Evolutionary conservation across 2,329 filamentous ascomycete species (phyloP).

Genomic region (Trichothecium roseum): DNA sequence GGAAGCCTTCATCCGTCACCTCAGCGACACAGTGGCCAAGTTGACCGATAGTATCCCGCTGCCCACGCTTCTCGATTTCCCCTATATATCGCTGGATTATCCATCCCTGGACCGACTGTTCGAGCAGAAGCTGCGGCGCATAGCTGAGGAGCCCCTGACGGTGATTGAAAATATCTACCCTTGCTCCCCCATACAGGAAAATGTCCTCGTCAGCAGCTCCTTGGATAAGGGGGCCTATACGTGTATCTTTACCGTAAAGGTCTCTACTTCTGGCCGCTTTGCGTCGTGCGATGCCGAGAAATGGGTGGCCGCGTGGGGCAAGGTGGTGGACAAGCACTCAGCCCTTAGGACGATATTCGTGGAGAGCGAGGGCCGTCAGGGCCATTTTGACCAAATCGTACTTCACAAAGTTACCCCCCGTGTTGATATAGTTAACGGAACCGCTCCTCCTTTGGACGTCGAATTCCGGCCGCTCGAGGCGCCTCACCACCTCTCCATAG

Average conservation of each 20-base stretch:
- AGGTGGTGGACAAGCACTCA: slow-evolving; percentile 2
- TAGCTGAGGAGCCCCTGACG: slow-evolving; percentile 3
- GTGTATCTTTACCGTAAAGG: background rate
- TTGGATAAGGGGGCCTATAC: slow-evolving; percentile 3
- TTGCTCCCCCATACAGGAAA: slow-evolving; percentile 2
- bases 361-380: background rate
- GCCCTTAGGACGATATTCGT: slow-evolving; percentile 1
- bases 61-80: slow-evolving; percentile 1
- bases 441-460: background rate
- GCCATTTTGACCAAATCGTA: slow-evolving; percentile 1
- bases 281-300: background rate
- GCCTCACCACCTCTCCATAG: background rate
- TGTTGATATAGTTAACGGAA: background rate
- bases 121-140: slow-evolving; percentile 3
- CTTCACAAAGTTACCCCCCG: background rate
- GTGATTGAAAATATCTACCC: slow-evolving; percentile 2
- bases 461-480: slow-evolving; percentile 2
- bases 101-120: slow-evolving; percentile 4
- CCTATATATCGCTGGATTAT: slow-evolving; percentile 2
- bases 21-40: background rate
- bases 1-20: background rate
- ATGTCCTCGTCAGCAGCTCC: slow-evolving; percentile 1
- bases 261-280: slow-evolving; percentile 1
- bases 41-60: background rate
- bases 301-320: background rate